Percentiles rank a stretch among this genome's conserved stretches.
These are phyloP conservation scores for Coniochaeta prunicola DNA, from an alignment of 2,329 filamentous ascomycete species.

Conservation along the genomic window DNA sequence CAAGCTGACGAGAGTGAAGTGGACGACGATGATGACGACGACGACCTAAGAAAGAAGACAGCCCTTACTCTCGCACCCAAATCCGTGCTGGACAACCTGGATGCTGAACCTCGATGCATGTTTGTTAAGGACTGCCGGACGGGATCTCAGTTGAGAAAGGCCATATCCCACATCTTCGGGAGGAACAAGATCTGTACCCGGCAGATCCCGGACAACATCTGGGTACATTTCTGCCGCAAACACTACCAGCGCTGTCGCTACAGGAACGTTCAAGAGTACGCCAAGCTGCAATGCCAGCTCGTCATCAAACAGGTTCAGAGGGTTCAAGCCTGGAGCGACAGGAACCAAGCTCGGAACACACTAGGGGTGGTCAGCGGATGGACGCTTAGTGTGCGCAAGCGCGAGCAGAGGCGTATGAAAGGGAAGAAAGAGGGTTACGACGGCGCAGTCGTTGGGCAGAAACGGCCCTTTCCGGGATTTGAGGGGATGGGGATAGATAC, in stretches of 20 bases:
- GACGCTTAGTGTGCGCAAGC: constrained; percentile 56
- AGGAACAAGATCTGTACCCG: constrained; percentile 74
- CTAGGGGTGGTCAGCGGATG: constrained; percentile 48
- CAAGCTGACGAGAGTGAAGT: neutral
- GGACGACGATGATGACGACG: neutral
- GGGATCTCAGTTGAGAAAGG: constrained; percentile 59
- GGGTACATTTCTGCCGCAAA: constrained; percentile 74
- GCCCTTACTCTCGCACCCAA: neutral
- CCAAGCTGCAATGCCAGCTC: constrained; percentile 55
- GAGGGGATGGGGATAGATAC: constrained; percentile 6
- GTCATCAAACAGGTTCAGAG: constrained; percentile 55
- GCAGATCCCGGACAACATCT: constrained; percentile 59
- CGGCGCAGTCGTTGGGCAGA: constrained; percentile 12
- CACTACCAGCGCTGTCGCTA: constrained; percentile 75
- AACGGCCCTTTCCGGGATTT: constrained; percentile 21
- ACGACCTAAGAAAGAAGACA: neutral
- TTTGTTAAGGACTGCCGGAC: constrained; percentile 52
- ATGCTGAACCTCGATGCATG: constrained; percentile 33
- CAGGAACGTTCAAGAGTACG: constrained; percentile 54
- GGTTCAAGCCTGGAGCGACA: constrained; percentile 55
- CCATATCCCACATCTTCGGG: constrained; percentile 75
- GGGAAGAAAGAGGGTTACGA: neutral
- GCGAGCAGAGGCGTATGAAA: constrained; percentile 46
- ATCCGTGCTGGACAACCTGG: neutral
- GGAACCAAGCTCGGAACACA: constrained; percentile 29